These are phyloP conservation scores for Cercospora brassicicola DNA, from an alignment of 2,329 filamentous ascomycete genomes.

Conservation along the genomic window DNA sequence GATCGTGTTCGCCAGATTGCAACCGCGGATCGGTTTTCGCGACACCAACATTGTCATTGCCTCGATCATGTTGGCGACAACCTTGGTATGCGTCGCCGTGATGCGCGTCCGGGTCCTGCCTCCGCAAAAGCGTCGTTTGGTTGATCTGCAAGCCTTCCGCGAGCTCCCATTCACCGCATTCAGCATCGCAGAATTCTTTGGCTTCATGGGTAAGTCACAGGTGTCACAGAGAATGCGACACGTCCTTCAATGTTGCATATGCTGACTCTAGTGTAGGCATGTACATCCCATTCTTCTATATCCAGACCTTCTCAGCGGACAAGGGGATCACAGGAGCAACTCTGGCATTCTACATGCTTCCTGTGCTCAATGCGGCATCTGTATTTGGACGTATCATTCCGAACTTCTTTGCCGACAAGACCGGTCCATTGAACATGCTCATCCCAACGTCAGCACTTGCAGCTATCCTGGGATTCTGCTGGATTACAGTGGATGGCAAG, in stretches of 20 bases:
- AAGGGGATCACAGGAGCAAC: neutral
- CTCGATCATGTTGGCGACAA: slow-evolving; percentile 41
- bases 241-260: too few relatives aligned
- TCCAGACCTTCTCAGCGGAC: slow-evolving; percentile 43
- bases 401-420: slow-evolving; percentile 46
- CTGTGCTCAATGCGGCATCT: slow-evolving; percentile 63
- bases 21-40: slow-evolving; percentile 46
- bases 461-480: slow-evolving; percentile 34
- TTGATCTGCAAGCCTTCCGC: slow-evolving; percentile 20
- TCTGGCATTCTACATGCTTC: slow-evolving; percentile 64
- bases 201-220: slow-evolving; percentile 34
- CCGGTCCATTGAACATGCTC: slow-evolving; percentile 46
- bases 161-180: slow-evolving; percentile 46
- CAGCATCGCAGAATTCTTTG: slow-evolving; percentile 45
- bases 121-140: slow-evolving; percentile 16
- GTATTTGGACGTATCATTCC: slow-evolving; percentile 44
- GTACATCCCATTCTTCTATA: neutral
- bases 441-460: slow-evolving; percentile 44
- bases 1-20: slow-evolving; percentile 52
- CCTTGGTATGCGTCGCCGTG: neutral
- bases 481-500: slow-evolving; percentile 36
- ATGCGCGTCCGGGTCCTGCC: neutral
- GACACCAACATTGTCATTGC: slow-evolving; percentile 36
- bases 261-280: neutral
- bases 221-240: too few relatives aligned